phyloP scores from a whole-genome alignment of 2,329 filamentous ascomycete genomes.

The Exophiala spinifera region DNA sequence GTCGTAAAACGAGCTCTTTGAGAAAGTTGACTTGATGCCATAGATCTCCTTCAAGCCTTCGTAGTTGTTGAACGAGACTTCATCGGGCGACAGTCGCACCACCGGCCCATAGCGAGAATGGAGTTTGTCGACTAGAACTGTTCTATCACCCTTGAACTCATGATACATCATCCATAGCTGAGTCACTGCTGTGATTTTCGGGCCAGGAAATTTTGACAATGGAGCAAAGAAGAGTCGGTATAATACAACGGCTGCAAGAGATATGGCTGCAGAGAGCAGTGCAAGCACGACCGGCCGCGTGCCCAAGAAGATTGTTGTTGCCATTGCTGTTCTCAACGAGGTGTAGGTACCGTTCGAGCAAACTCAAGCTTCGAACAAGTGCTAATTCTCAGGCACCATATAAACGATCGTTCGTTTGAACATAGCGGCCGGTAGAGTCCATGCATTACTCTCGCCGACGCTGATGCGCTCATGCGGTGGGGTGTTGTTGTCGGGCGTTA shows the following conservation, averaged over 20 bases:
- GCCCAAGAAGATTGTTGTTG: constrained; percentile 1
- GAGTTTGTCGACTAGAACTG: constrained; percentile 53
- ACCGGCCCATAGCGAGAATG: constrained; percentile 60
- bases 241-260: constrained; percentile 4
- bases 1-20: constrained; percentile 36
- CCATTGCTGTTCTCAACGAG: constrained; percentile 6
- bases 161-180: constrained; percentile 11
- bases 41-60: constrained; percentile 60
- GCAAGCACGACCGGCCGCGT: constrained; percentile 1
- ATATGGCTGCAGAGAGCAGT: constrained; percentile 3
- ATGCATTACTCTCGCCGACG: constrained; percentile 1
- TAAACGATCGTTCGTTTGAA: constrained; percentile 2
- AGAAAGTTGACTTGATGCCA: constrained; percentile 35
- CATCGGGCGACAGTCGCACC: constrained; percentile 61
- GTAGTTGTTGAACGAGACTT: constrained; percentile 65
- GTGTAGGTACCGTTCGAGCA: constrained; percentile 3
- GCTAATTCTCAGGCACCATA: constrained; percentile 1
- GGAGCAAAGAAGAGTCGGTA: constrained; percentile 23
- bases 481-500: constrained; percentile 9
- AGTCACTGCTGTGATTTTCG: constrained; percentile 21
- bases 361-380: constrained; percentile 7
- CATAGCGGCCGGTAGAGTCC: neutral
- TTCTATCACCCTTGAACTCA: constrained; percentile 14
- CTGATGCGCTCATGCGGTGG: neutral
- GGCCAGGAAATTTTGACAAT: constrained; percentile 27